Conservation (phyloP, 495 filamentous ascomycete species). For the Cairneyella variabilis region DNA sequence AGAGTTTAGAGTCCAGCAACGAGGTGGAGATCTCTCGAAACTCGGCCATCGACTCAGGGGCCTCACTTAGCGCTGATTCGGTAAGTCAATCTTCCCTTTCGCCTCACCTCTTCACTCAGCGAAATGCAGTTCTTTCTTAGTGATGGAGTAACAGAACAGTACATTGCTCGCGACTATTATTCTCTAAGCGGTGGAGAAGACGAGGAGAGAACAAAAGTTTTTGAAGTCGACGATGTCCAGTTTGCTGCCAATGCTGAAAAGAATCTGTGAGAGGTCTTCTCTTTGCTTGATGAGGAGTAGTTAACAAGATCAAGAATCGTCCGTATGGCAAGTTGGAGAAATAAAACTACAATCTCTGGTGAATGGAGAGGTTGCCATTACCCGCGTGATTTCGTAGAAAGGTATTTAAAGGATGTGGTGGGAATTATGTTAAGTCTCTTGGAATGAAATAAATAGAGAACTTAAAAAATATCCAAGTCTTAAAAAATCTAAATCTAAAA, state of each 20-base stretch:
- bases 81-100: slow-evolving; percentile 1
- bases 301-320: slow-evolving; percentile 5
- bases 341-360: slow-evolving; percentile 1
- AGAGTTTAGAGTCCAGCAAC: too few relatives aligned
- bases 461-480: not conserved
- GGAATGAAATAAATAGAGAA: not conserved
- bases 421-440: slow-evolving; percentile 8
- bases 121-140: slow-evolving; percentile 18
- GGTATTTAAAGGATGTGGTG: slow-evolving; percentile 9
- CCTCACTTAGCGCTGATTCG: slow-evolving; percentile 1
- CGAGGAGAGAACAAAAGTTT: not conserved
- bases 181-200: too few relatives aligned
- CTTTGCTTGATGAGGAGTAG: not conserved
- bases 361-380: slow-evolving; percentile 16
- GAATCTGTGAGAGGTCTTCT: slow-evolving; percentile 9
- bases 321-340: slow-evolving; percentile 12
- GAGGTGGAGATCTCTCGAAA: too few relatives aligned
- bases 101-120: too few relatives aligned
- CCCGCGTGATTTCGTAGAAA: not conserved
- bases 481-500: not conserved
- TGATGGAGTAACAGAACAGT: slow-evolving; percentile 18
- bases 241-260: slow-evolving; percentile 14
- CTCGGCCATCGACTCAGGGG: not conserved
- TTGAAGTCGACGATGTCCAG: slow-evolving; percentile 9
- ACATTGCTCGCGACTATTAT: slow-evolving; percentile 1